Evolutionary conservation across 2,329 filamentous ascomycete species (phyloP), one percentile per base, ranked within the genome.

Genomic region (Microcyclospora tardicrescens): DNA sequence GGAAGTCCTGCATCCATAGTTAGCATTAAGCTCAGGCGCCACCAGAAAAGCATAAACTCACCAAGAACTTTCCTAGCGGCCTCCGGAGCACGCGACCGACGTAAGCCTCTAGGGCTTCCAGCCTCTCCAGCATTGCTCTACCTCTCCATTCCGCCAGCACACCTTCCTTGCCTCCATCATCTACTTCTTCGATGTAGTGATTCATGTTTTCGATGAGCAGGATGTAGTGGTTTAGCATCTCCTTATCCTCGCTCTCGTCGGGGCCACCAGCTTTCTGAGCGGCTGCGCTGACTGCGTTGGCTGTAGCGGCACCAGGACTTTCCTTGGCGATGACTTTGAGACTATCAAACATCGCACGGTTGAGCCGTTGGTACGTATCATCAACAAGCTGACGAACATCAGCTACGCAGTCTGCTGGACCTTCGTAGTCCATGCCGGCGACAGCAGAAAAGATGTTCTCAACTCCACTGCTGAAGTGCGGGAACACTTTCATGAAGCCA

Each of bases 201-300:
- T 95, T 93, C 86, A 95, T 95, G 61, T 98, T 98, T 61, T 98
- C 89, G 50, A 98, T 96, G 38, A 96, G 72, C 28, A 96, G 72
- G 53, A 98, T 94, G 61, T 96, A 87, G 64, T 93, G 94, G 64
- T 96, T 96, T 43, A 98, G 73, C 5, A 86, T 84, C 60, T 95
- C 87, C 63, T 98, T 96, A 57, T 96, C 91, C 59, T 96, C 91
- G 1, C 75, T 73, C 51, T 83, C 79, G n/a, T 68, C 67, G 4
- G 12, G 4, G 36, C 63, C 64, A 36, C 38, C 47, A 15, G 41
- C 40, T 58, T 41, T 57, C 41, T 62, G 67, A 11, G 41, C 16
- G 14, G 41, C 19, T 66, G 77, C 56, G 10, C 5, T 32, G 30
- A 6, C 12, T n/a, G 12, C 30, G 14, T 4, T 15, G 30, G 30